phyloP scores from a whole-genome alignment of 768 basidiomycete species.

The Leccinum subgranulosum region DNA sequence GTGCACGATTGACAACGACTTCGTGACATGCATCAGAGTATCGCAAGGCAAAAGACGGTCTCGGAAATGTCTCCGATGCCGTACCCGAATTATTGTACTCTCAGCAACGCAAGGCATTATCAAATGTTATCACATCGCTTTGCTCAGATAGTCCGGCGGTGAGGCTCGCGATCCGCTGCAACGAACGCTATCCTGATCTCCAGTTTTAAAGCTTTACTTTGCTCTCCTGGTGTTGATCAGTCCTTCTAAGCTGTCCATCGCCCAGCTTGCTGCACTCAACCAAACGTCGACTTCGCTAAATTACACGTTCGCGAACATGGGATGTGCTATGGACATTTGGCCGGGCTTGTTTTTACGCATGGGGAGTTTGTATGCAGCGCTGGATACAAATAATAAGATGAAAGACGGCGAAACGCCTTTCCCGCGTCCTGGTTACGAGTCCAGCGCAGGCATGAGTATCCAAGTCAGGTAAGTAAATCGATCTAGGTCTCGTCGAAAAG shows the following conservation, averaged over 20 bases:
- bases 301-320: conserved; percentile 19
- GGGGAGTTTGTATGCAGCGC: conserved; percentile 19
- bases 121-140: conserved; percentile 5
- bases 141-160: conserved; percentile 19
- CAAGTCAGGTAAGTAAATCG: conserved; percentile 17
- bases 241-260: conserved; percentile 27
- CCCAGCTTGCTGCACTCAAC: conserved; percentile 30
- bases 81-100: conserved; percentile 11
- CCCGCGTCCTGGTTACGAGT: conserved; percentile 18
- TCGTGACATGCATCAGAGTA: conserved; percentile 17
- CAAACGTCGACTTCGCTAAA: conserved; percentile 24
- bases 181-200: neutral
- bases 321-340: conserved; percentile 1
- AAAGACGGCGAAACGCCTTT: conserved; percentile 25
- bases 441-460: conserved; percentile 12
- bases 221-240: conserved; percentile 24
- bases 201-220: conserved; percentile 25
- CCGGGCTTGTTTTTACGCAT: conserved; percentile 20
- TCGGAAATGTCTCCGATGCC: conserved; percentile 15
- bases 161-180: neutral
- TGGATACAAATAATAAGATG: conserved; percentile 22
- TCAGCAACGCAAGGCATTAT: conserved; percentile 1
- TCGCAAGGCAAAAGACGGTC: conserved; percentile 14
- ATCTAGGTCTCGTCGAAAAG: neutral
- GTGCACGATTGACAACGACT: neutral